A percentile compares a stretch with the other conserved stretches of the same genome.
Conservation (phyloP, 192 early-diverging fungal species). For the Coemansia sp. region DNA sequence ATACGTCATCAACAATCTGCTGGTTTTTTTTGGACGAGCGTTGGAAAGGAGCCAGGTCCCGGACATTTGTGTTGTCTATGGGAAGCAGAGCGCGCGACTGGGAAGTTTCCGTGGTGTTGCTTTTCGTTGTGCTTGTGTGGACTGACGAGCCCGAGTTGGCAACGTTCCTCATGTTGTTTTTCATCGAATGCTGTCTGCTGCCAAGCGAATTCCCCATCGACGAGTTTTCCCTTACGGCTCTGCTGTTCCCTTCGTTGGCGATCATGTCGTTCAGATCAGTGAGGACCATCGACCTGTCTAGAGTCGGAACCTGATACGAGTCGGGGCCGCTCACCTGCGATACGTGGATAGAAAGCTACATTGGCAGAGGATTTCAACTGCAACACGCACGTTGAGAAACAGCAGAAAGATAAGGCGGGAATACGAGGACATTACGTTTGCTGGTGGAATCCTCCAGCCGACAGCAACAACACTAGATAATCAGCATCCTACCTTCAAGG, state of each 20-base stretch:
- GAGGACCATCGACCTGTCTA: conserved; percentile 52
- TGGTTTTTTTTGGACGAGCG: conserved; percentile 52
- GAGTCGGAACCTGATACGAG: conserved; percentile 26
- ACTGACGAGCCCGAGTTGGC: conserved; percentile 29
- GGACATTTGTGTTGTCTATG: conserved; percentile 53
- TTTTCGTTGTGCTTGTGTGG: conserved; percentile 38
- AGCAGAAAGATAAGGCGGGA: too few species aligned
- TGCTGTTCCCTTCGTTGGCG: conserved; percentile 27
- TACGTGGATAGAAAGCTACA: conserved; percentile 48
- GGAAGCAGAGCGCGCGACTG: conserved; percentile 51
- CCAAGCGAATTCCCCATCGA: conserved; percentile 45
- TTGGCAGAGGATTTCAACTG: not conserved
- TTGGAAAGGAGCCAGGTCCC: conserved; percentile 54
- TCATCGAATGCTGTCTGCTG: conserved; percentile 32
- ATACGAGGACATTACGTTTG: not conserved
- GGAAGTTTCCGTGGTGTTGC: conserved; percentile 49
- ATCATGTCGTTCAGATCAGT: conserved; percentile 54
- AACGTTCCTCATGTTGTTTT: conserved; percentile 17
- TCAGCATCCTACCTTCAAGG: conserved; percentile 67
- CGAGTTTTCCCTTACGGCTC: conserved; percentile 32
- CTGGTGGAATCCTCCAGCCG: too few species aligned
- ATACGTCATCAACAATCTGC: conserved; percentile 50
- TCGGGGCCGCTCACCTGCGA: conserved; percentile 40
- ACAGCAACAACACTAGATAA: too few species aligned
- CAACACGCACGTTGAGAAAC: not conserved